Evolutionary conservation across 1,139 yeast genomes (phyloP).

Genomic region (Geotrichum macrosporum): DNA sequence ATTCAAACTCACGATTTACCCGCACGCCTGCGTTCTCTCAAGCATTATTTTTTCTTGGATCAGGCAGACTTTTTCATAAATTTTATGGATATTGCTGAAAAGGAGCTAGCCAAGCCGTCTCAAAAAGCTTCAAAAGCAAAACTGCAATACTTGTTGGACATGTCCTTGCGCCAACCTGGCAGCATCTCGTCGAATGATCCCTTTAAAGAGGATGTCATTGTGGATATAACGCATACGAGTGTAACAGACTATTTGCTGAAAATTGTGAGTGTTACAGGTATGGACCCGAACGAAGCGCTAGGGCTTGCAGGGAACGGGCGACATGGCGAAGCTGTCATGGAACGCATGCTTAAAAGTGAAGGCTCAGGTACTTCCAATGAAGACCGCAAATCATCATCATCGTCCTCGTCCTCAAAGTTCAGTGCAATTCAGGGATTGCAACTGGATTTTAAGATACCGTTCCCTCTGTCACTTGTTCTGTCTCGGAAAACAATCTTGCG

Average conservation of each 20-base stretch:
- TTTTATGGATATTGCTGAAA: conserved; percentile 42
- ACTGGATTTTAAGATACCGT: conserved; percentile 68
- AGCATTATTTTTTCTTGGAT: conserved; percentile 55
- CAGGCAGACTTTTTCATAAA: conserved; percentile 47
- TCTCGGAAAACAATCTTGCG: conserved; percentile 69
- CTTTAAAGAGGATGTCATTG: conserved; percentile 39
- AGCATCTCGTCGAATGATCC: conserved; percentile 40
- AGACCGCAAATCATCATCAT: too few species aligned
- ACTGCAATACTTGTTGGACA: conserved; percentile 41
- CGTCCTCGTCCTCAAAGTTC: conserved; percentile 16
- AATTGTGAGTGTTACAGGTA: conserved; percentile 59
- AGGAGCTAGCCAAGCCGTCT: conserved; percentile 43
- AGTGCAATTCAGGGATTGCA: conserved; percentile 56
- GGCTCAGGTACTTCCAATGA: neutral
- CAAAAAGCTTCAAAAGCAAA: conserved; percentile 40
- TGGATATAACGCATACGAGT: conserved; percentile 31
- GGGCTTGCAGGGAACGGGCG: conserved; percentile 12
- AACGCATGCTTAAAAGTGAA: conserved; percentile 3
- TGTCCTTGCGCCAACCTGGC: conserved; percentile 42
- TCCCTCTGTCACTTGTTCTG: conserved; percentile 75
- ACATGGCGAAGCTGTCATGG: conserved; percentile 7
- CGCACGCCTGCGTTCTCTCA: conserved; percentile 41
- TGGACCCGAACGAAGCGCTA: conserved; percentile 46
- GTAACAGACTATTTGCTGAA: conserved; percentile 59
- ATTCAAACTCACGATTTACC: conserved; percentile 57